Percentiles rank a stretch among this genome's conserved stretches.
phyloP scores from a whole-genome alignment of 1,284 basidiomycete genomes.

The Cutaneotrichosporon sp. region DNA sequence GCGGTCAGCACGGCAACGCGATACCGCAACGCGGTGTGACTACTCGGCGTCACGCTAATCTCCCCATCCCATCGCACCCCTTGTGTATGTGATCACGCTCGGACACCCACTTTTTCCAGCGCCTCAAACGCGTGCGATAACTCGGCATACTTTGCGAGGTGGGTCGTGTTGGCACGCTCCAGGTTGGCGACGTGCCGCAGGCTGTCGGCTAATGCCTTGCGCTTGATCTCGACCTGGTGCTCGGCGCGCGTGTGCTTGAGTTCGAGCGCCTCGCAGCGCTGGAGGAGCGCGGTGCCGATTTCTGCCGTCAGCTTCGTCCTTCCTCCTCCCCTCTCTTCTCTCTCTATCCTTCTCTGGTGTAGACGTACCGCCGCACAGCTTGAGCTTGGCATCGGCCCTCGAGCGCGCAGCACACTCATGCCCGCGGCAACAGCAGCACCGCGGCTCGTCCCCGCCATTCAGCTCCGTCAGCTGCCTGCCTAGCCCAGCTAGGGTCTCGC shows the following conservation, averaged over 20 bases:
- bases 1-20: conserved; percentile 6
- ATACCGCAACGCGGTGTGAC: neutral
- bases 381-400: conserved; percentile 70
- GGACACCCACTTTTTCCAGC: conserved; percentile 51
- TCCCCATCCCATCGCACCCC: neutral
- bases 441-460: conserved; percentile 23
- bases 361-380: conserved; percentile 75
- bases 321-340: too few relatives aligned
- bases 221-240: conserved; percentile 45
- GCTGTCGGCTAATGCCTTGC: conserved; percentile 43
- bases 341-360: too few relatives aligned
- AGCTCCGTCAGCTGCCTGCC: conserved; percentile 38
- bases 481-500: conserved; percentile 46
- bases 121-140: conserved; percentile 44
- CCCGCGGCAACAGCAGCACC: conserved; percentile 32
- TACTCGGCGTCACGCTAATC: neutral
- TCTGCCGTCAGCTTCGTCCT: conserved; percentile 58
- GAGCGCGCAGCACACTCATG: conserved; percentile 54
- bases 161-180: conserved; percentile 49
- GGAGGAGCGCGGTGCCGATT: conserved; percentile 85
- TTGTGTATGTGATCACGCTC: neutral
- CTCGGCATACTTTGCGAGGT: conserved; percentile 45
- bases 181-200: conserved; percentile 43
- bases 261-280: conserved; percentile 80
- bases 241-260: conserved; percentile 62